phyloP scores from a whole-genome alignment of 2,329 filamentous ascomycete species.

The Cercospora brassicicola region DNA sequence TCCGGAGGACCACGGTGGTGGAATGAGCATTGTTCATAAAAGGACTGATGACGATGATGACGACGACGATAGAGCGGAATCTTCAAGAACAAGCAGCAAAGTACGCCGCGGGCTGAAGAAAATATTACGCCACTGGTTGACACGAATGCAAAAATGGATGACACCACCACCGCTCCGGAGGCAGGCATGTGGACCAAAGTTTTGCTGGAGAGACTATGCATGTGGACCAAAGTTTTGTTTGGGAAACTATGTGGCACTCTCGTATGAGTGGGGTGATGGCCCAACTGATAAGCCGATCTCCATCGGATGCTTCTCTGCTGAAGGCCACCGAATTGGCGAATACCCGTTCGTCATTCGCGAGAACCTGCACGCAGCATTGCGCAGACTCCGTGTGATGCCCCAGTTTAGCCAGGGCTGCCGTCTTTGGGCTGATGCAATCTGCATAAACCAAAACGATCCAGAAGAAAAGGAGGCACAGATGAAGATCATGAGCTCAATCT shows the following conservation, averaged over 20 bases:
- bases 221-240: background rate
- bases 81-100: too few relatives aligned
- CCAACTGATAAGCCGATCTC: too few relatives aligned
- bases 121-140: fast-evolving
- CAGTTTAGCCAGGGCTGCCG: background rate
- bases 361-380: background rate
- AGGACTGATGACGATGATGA: too few relatives aligned
- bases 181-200: background rate
- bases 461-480: background rate
- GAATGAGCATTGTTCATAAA: too few relatives aligned
- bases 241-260: background rate
- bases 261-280: background rate
- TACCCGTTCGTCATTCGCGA: background rate
- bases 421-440: background rate
- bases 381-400: background rate
- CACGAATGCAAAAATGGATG: background rate
- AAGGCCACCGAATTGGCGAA: background rate
- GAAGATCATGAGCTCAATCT: background rate
- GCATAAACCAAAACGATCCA: background rate
- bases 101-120: background rate
- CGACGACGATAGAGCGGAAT: too few relatives aligned
- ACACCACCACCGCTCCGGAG: background rate
- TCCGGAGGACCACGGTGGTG: too few relatives aligned
- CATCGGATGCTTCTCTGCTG: background rate
- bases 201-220: background rate